phyloP scores from a whole-genome alignment of 2,329 filamentous ascomycete species.

The Monosporascus sp. region DNA sequence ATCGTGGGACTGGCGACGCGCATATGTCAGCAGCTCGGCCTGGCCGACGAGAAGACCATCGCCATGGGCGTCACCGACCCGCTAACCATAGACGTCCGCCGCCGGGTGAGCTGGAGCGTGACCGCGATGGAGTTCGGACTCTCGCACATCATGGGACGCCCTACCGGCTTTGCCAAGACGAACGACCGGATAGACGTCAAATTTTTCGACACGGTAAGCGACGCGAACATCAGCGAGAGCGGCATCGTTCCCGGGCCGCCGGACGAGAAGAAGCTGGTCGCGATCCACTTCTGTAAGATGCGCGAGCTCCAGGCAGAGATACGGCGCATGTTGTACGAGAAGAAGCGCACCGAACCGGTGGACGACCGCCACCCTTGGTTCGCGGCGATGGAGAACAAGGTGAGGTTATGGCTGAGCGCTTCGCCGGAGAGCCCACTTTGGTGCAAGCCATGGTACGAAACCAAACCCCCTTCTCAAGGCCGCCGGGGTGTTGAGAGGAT shows the following conservation, averaged over 20 bases:
- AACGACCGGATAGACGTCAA: constrained; percentile 79
- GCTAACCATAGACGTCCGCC: constrained; percentile 81
- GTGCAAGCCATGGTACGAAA: constrained; percentile 69
- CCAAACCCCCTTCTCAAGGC: background rate
- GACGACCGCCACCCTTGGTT: constrained; percentile 88
- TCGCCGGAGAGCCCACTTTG: constrained; percentile 66
- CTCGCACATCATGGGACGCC: constrained; percentile 80
- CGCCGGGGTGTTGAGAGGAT: background rate
- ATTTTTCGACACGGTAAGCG: constrained; percentile 78
- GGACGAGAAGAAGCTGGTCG: constrained; percentile 78
- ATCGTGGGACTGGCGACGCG: constrained; percentile 83
- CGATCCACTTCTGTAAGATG: constrained; percentile 94
- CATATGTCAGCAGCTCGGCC: constrained; percentile 81
- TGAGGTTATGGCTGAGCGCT: constrained; percentile 73
- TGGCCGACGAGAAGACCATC: constrained; percentile 87
- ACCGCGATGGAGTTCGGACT: constrained; percentile 85
- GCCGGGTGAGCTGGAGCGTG: constrained; percentile 83
- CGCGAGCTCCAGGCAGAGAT: constrained; percentile 83
- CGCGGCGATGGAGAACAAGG: constrained; percentile 67
- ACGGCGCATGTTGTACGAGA: constrained; percentile 77
- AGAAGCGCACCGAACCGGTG: constrained; percentile 69
- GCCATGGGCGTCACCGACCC: constrained; percentile 59
- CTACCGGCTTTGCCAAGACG: constrained; percentile 76
- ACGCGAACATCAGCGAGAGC: constrained; percentile 72
- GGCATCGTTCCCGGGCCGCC: constrained; percentile 69